Conservation (phyloP, 140 eudicot genomes). For the Ambrosia hybrid region DNA sequence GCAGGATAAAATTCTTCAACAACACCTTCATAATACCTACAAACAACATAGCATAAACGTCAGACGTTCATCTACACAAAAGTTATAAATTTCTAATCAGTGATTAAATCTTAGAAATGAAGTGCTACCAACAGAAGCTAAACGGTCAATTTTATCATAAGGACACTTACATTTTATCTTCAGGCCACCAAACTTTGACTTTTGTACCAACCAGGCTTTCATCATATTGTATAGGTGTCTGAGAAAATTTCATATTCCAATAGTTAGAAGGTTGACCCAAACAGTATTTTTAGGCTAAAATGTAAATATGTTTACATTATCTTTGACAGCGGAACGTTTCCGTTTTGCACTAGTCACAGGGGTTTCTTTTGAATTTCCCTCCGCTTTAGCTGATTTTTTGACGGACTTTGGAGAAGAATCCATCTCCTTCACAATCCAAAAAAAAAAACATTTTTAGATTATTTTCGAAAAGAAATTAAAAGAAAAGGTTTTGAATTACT, state of each 20-base stretch:
- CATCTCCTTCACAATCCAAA: constrained; percentile 45
- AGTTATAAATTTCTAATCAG: not conserved
- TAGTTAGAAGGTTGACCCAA: not conserved
- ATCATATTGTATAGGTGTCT: constrained; percentile 52
- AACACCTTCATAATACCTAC: constrained; percentile 80
- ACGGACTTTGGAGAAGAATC: constrained; percentile 45
- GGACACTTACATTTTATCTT: constrained; percentile 63
- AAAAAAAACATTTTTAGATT: constrained; percentile 5
- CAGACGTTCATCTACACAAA: not conserved
- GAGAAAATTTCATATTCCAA: constrained; percentile 18
- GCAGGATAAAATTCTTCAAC: constrained; percentile 51
- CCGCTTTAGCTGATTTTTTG: constrained; percentile 53
- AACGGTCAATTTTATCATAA: not conserved
- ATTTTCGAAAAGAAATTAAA: not conserved
- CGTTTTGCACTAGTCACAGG: constrained; percentile 52
- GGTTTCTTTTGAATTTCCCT: constrained; percentile 43
- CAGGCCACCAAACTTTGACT: constrained; percentile 95
- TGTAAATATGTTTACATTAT: constrained; percentile 36
- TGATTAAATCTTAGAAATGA: not conserved
- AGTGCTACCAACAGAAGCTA: not conserved
- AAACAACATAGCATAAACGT: constrained; percentile 5
- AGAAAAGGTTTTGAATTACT: constrained; percentile 20
- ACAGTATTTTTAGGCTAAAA: constrained; percentile 11
- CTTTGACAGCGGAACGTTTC: constrained; percentile 50
- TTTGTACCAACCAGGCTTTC: constrained; percentile 63